Percentiles rank a stretch among this genome's conserved stretches.
Evolutionary conservation across 2,329 filamentous ascomycete genomes (phyloP).

Genomic region (Thielaviopsis punctulata): DNA sequence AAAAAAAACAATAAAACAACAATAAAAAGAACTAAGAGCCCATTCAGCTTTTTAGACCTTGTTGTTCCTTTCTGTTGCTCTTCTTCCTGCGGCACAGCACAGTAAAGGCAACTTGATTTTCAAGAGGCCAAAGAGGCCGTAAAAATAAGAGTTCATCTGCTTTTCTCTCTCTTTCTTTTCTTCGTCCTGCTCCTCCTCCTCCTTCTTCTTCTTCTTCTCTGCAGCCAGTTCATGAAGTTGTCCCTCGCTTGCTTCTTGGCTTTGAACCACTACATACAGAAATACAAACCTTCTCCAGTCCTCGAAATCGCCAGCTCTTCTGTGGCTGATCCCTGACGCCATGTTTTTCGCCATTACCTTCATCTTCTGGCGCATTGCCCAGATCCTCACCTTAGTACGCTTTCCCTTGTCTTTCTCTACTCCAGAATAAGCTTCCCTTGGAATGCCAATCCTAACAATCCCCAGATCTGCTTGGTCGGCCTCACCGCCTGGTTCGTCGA

Average conservation of each 20-base stretch:
- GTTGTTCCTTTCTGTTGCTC: neutral
- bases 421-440: neutral
- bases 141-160: neutral
- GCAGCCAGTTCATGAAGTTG: no score
- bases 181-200: neutral
- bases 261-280: no score
- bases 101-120: neutral
- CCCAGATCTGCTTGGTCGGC: conserved; percentile 45
- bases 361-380: conserved; percentile 41
- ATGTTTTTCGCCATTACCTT: conserved; percentile 50
- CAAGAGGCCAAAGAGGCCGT: neutral
- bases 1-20: no score
- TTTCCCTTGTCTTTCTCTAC: neutral
- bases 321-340: conserved; percentile 19
- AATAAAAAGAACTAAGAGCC: neutral
- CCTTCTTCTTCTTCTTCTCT: neutral
- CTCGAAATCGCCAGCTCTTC: no score
- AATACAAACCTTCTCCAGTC: no score
- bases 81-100: neutral
- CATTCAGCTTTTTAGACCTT: neutral
- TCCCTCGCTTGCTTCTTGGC: no score
- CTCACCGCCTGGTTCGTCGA: conserved; percentile 52
- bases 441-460: conserved; percentile 5
- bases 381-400: conserved; percentile 46
- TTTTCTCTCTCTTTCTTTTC: neutral